Base-by-base conservation (phyloP, 306 rosid species). In the Glycine latifolia region DNA sequence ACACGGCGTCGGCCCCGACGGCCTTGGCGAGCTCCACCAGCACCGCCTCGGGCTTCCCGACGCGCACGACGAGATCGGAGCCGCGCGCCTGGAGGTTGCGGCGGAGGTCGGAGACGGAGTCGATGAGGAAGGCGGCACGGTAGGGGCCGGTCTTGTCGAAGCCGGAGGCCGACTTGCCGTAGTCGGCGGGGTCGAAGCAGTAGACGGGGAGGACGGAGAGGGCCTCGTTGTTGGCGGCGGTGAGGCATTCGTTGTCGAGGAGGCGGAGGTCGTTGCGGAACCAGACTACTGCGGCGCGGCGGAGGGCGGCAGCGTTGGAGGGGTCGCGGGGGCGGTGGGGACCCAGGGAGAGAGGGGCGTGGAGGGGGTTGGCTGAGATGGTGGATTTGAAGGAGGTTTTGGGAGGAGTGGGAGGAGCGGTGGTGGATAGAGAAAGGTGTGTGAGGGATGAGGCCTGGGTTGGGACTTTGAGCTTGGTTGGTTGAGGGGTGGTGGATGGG, bases 191-290 rank as follows among this genome's bases (percentile, higher is more conserved):
- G 83, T 96, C 98, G 82, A 96, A 96, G 77, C 98, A 93, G 87
- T 89, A 96, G 46, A 96, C 97, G 0, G 99, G 99, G 54, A 95
- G 68, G 26, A 93, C 93, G 0, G 98, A 93, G 79, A 93, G 58
- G 53, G 99, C 89, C 44, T 95, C 99, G 58, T 85, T 86, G 87
- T 87, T 84, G 15, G 99, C 99, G 2, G 91, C 63, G 82, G 89
- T 82, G 77, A 95, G 92, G 86, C 87, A 82, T 62, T 95, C 99
- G 69, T 95, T 95, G 68, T 95, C 99, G 78, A 81, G 89, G 84
- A 93, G 83, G 2, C 99, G 94, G 58, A 95, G 88, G 83, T 95
- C 99, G 31, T 91, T 90, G 66, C 99, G 98, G 87, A 95, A 91
- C 99, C 97, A 96, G 7, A 93, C 90, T 46, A 96, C 84, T 67